Evolutionary conservation across 1,284 basidiomycete genomes (phyloP).

Genomic region (Xanthoconium separans): DNA sequence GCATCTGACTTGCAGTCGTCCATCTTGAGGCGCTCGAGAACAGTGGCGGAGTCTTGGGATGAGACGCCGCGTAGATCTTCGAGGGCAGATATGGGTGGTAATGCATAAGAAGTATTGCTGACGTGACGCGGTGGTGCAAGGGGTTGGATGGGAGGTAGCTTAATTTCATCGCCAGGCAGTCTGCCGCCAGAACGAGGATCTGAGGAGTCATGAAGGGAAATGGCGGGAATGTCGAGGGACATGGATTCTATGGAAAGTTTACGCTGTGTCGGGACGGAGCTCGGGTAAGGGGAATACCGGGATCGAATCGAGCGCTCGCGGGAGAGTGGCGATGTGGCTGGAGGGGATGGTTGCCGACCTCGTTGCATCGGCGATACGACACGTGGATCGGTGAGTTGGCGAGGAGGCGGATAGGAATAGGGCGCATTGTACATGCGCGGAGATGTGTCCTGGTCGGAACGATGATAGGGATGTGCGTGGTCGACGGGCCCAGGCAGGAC

Average conservation of each 20-base stretch:
- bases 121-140: slow-evolving; percentile 33
- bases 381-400: slow-evolving; percentile 31
- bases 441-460: slow-evolving; percentile 25
- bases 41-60: slow-evolving; percentile 58
- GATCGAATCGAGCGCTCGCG: slow-evolving; percentile 30
- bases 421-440: slow-evolving; percentile 25
- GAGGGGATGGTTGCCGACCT: slow-evolving; percentile 26
- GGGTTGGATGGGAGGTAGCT: slow-evolving; percentile 52
- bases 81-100: slow-evolving; percentile 68
- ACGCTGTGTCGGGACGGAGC: slow-evolving; percentile 27
- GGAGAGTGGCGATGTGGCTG: slow-evolving; percentile 31
- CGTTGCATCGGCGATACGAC: slow-evolving; percentile 27
- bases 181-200: slow-evolving; percentile 21
- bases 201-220: slow-evolving; percentile 30
- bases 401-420: slow-evolving; percentile 31
- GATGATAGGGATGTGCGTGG: slow-evolving; percentile 26
- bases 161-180: slow-evolving; percentile 41
- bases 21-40: slow-evolving; percentile 54
- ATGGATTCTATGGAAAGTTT: slow-evolving; percentile 31
- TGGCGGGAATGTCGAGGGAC: slow-evolving; percentile 45
- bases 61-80: slow-evolving; percentile 54
- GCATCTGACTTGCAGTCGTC: slow-evolving; percentile 40
- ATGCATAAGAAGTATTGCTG: slow-evolving; percentile 40
- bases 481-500: slow-evolving; percentile 23
- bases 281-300: slow-evolving; percentile 46